Evolutionary conservation across 2,329 filamentous ascomycete species (phyloP), one percentile per base, ranked within the genome.

Genomic region (Lithohypha guttulata): DNA sequence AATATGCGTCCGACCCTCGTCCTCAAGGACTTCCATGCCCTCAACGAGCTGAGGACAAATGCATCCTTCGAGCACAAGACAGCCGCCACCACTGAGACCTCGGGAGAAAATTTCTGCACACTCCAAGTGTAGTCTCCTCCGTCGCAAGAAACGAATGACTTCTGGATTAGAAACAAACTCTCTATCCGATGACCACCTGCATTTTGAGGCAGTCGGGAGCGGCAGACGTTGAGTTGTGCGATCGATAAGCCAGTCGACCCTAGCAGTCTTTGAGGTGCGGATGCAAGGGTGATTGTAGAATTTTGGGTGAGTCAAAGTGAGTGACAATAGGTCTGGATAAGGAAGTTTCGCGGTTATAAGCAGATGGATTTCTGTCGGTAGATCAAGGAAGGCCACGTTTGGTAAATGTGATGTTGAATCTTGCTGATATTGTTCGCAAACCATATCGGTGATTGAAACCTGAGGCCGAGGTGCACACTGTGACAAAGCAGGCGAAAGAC

Each of bases 311-410:
- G 51, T 55, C 19, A 54, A 37, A 19, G 50, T 49, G 4, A 60
- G 48, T 8, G 48, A 35, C 18, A 55, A 41, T 4, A 46, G 6
- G 34, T 55, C 53, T 21, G 52, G 50, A 36, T 57, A 49, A 2
- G 30, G 32, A 28, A 61, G 52, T 13, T 52, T 19, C 6, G 42
- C 29, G 23, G 44, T 28, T 22, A 61, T 54, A 1, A 50, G 38
- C 15, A 51, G 41, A 23, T 57, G 56, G 15, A 61, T 42, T 43
- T 60, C 58, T 0, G 54, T 47, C 8, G 59, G 58, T 3, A 60
- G 51, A 9, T 35, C 27, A 22, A 53, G 32, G 30, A 58, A 34
- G 8, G 31, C 21, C 5, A 7, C 23, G 2, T 21, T 17, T 21
- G 9, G 11, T 14, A 5, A 6, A 13, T 5, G 15, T 21, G 31